These are phyloP conservation scores for Arachis monticola DNA, from an alignment of 331 rosid species.

Conservation along the genomic window DNA sequence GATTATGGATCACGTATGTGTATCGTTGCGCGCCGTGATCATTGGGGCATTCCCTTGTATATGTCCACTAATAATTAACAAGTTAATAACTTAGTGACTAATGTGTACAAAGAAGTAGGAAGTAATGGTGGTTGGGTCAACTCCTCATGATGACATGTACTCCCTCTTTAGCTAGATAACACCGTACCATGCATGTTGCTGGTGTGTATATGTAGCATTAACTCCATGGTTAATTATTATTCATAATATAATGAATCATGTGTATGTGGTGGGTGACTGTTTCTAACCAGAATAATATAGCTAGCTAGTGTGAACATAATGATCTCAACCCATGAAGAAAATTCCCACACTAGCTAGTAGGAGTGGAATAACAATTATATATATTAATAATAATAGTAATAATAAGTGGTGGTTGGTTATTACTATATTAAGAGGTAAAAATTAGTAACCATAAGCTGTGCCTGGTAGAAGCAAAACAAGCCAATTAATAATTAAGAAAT, in stretches of 20 bases:
- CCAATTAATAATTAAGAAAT: conserved; percentile 4
- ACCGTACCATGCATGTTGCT: not conserved
- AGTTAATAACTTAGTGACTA: conserved; percentile 30
- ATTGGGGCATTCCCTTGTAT: conserved; percentile 46
- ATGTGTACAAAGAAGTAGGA: not conserved
- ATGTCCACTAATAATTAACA: conserved; percentile 34
- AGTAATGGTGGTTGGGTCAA: conserved; percentile 60
- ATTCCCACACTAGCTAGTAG: conserved; percentile 7
- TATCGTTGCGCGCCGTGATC: conserved; percentile 52
- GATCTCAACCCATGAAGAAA: conserved; percentile 28
- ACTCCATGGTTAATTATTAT: not conserved
- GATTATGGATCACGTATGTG: conserved; percentile 38
- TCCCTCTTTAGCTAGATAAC: conserved; percentile 34
- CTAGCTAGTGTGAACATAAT: conserved; percentile 2
- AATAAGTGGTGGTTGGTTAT: conserved; percentile 11
- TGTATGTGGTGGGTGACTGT: not conserved
- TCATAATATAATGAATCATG: conserved; percentile 1
- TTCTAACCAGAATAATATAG: not conserved
- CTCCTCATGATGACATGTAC: conserved; percentile 54
- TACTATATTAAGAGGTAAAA: not conserved
- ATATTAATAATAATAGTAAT: no score
- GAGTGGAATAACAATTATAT: no score
- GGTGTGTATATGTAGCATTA: not conserved
- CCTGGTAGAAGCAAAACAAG: conserved; percentile 8
- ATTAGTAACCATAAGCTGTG: conserved; percentile 27